Conservation (phyloP, 2,329 filamentous ascomycete species). For the Monosporascus ibericus region DNA sequence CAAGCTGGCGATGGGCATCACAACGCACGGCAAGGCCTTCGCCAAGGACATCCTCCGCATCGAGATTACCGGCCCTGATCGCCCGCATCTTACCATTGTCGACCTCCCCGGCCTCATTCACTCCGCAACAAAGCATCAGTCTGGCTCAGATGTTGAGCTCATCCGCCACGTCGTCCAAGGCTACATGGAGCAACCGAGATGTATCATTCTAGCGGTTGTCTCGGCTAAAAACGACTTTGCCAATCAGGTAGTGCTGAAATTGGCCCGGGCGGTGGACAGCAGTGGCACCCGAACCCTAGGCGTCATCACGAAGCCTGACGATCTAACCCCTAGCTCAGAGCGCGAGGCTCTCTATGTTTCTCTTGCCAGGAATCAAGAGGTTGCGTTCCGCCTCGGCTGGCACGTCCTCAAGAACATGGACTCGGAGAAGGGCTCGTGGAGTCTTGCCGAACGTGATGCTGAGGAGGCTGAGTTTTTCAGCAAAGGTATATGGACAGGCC, state of each 20-base stretch:
- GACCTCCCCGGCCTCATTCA: conserved; percentile 41
- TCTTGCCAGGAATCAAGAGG: conserved; percentile 39
- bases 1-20: conserved; percentile 41
- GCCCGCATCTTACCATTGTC: conserved; percentile 46
- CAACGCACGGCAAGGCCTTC: conserved; percentile 27
- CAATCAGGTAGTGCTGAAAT: conserved; percentile 50
- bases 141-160: conserved; percentile 31
- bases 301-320: conserved; percentile 45
- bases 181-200: conserved; percentile 52
- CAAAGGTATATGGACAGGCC: conserved; percentile 29
- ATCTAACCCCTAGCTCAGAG: conserved; percentile 26
- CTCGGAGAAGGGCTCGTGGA: conserved; percentile 27
- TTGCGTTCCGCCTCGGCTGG: conserved; percentile 45
- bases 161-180: conserved; percentile 41
- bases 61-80: conserved; percentile 36
- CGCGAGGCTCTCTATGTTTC: conserved; percentile 32
- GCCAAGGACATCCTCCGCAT: conserved; percentile 36
- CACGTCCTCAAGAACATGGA: conserved; percentile 44
- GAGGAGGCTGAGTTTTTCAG: conserved; percentile 39
- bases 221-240: conserved; percentile 51
- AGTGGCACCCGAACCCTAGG: conserved; percentile 40
- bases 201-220: conserved; percentile 55
- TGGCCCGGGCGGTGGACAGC: conserved; percentile 31
- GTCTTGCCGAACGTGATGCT: conserved; percentile 28
- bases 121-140: too few relatives aligned